Evolutionary conservation across 495 filamentous ascomycete species (phyloP), one percentile per base, ranked within the genome.

Genomic region (Hypoxylon intermedium): DNA sequence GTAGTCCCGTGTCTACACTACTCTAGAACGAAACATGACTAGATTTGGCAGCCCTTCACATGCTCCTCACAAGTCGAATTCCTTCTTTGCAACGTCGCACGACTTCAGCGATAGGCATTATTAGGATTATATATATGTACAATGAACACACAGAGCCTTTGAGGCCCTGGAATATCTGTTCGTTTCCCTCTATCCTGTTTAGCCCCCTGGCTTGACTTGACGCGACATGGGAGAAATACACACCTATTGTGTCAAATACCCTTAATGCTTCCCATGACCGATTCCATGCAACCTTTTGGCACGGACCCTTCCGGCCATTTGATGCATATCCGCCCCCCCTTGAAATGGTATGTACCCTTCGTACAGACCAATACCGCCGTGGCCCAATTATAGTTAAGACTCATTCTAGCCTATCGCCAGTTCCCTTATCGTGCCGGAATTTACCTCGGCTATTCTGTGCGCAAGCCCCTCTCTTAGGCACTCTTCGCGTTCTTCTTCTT

Each of bases 401-500:
- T 51, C 28, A 23, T 46, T 20, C 31, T 42, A 34, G 18, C 31
- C 44, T 18, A 36, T 26, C 31, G 24, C n/a, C 34, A 38, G 30
- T 40, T 11, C 9, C 42, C 15, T 47, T n/a, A 21, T 15, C n/a
- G 9, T 24, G 5, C 3, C 21, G 38, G n/a, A 3, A 4, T 11
- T 12, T 13, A 1, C 7, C 18, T 15, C 9, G 5, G 6, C 5
- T 38, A 7, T 12, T 6, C 15, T 15, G 15, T 13, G 9, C 9
- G 5, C 7, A 6, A 5, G 6, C 3, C 36, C 15, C 18, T 38
- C 9, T 26, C 23, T 50, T 65, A 71, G 5, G 48, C 56, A 6
- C 20, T 43, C 53, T 70, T 65, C 16, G 7, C 23, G 4, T 31
- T 57, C 67, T 73, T 80, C 65, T 58, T 80, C 65, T 58, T 75